A percentile compares a stretch with the other conserved stretches of the same genome.
Conservation (phyloP, 106 monocot genomes). For the Phalaenopsis equestris region DNA sequence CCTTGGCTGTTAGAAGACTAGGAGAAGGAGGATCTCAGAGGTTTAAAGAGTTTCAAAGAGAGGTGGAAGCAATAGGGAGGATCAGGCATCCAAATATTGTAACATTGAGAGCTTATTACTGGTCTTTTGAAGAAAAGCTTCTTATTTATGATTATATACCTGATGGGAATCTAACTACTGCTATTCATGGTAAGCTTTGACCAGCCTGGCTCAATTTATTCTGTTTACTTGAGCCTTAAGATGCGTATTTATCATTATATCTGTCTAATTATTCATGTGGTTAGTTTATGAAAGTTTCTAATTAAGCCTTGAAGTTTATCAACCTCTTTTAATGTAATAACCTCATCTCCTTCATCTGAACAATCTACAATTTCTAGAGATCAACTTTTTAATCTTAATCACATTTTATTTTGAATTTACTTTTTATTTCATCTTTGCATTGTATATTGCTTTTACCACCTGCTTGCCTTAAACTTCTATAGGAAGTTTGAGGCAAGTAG, state of each 20-base stretch:
- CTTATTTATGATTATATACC: slow-evolving; percentile 63
- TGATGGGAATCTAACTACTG: slow-evolving; percentile 30
- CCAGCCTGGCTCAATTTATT: background rate
- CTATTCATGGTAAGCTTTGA: slow-evolving; percentile 34
- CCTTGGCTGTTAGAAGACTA: slow-evolving; percentile 59
- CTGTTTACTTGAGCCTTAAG: background rate
- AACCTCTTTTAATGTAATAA: no score
- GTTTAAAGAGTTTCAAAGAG: slow-evolving; percentile 43
- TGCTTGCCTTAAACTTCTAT: no score
- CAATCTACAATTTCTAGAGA: no score
- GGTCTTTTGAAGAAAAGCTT: slow-evolving; percentile 83
- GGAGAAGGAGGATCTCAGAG: slow-evolving; percentile 64
- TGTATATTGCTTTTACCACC: no score
- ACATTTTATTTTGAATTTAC: no score
- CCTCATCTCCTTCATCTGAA: no score
- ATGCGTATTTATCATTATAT: background rate
- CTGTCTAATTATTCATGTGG: background rate
- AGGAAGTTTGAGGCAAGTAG: no score
- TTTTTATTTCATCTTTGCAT: no score
- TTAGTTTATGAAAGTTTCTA: no score
- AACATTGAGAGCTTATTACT: slow-evolving; percentile 61
- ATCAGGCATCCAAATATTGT: slow-evolving; percentile 41
- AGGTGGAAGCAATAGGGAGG: slow-evolving; percentile 49
- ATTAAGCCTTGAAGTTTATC: no score
- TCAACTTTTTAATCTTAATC: no score